Percentiles rank a stretch among this genome's conserved stretches.
Evolutionary conservation across 148 eudicot genomes (phyloP).

Genomic region (Polygonum maritimum): DNA sequence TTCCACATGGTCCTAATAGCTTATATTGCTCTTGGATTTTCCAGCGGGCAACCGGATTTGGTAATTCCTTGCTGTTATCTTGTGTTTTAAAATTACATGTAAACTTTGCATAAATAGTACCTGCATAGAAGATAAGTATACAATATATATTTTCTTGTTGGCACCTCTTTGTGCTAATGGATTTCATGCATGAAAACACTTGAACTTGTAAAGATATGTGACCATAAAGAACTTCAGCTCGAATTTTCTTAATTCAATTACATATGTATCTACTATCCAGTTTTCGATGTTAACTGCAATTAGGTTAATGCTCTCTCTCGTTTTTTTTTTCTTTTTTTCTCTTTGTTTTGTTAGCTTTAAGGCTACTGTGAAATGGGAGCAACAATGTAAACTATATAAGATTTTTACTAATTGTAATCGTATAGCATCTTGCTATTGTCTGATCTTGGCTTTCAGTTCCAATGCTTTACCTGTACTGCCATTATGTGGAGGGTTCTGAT

Average conservation of each 20-base stretch:
- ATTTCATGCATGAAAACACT: background rate
- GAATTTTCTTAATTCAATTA: background rate
- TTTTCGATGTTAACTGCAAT: background rate
- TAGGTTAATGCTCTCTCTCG: background rate
- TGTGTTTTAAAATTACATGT: background rate
- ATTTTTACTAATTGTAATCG: background rate
- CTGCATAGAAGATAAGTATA: background rate
- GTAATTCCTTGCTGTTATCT: slow-evolving; percentile 34
- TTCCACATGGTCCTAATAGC: slow-evolving; percentile 70
- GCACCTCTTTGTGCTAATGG: background rate
- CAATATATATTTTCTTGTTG: background rate
- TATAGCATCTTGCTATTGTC: background rate
- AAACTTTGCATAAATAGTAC: background rate
- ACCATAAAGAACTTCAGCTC: background rate
- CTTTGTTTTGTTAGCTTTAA: background rate
- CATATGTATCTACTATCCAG: background rate
- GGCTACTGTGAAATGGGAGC: background rate
- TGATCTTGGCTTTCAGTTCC: background rate
- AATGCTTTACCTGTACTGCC: background rate
- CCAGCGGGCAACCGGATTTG: slow-evolving; percentile 74
- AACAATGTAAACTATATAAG: background rate
- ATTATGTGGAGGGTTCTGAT: background rate
- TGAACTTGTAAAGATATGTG: background rate
- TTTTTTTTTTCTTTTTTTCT: no score
- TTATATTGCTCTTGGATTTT: slow-evolving; percentile 86